Conservation (phyloP, 257 asterid species). For the Solanum appendiculatum region DNA sequence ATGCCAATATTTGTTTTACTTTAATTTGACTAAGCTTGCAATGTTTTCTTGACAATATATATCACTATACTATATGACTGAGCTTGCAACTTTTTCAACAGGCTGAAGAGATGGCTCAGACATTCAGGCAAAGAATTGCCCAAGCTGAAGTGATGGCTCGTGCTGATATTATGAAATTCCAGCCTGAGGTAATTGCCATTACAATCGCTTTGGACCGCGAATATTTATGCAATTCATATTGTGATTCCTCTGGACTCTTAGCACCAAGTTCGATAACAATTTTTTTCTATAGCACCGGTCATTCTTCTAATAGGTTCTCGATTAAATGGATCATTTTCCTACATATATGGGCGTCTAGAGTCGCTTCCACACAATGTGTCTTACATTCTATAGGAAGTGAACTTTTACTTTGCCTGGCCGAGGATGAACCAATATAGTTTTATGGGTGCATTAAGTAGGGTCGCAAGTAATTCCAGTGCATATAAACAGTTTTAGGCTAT, state of each 20-base stretch:
- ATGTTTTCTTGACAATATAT: too few relatives aligned
- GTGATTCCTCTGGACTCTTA: neutral
- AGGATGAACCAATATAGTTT: neutral
- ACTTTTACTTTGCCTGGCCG: neutral
- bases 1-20: neutral
- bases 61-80: too few relatives aligned
- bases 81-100: neutral
- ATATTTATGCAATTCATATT: neutral
- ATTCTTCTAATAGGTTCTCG: neutral
- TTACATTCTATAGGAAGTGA: neutral
- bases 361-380: neutral
- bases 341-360: neutral
- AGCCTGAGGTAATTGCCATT: conserved; percentile 60
- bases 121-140: conserved; percentile 24
- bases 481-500: neutral
- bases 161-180: conserved; percentile 93
- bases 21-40: neutral
- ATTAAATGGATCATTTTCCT: neutral
- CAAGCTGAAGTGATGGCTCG: conserved; percentile 99
- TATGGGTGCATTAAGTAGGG: neutral
- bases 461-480: neutral
- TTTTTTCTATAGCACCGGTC: neutral
- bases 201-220: neutral
- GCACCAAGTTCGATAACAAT: neutral
- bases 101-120: neutral